Conservation (phyloP, 371 early-diverging fungal genomes). For the Mucor racemosus region DNA sequence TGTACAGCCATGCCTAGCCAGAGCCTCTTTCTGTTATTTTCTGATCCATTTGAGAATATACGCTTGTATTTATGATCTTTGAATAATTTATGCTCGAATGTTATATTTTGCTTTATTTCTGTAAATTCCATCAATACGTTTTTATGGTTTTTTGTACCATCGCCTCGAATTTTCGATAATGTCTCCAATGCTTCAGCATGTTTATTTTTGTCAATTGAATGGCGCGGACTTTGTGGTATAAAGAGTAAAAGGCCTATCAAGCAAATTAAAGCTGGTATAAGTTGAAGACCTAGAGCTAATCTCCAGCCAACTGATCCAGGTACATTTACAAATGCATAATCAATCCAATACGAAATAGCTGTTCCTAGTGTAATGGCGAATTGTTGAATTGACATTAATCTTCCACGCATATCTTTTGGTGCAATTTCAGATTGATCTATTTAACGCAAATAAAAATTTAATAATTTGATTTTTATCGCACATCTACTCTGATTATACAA, state of each 20-base stretch:
- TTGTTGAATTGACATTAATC: constrained; percentile 88
- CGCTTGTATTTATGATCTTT: constrained; percentile 33
- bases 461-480: background rate
- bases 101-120: constrained; percentile 74
- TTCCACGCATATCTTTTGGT: constrained; percentile 84
- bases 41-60: constrained; percentile 44
- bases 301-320: constrained; percentile 59
- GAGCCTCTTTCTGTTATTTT: constrained; percentile 63
- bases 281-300: constrained; percentile 47
- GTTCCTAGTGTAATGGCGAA: constrained; percentile 80
- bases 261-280: constrained; percentile 42
- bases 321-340: constrained; percentile 36
- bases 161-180: constrained; percentile 55
- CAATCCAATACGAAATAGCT: constrained; percentile 45
- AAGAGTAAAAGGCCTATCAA: constrained; percentile 28
- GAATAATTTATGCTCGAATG: constrained; percentile 73
- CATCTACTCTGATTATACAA: constrained; percentile 12
- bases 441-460: background rate
- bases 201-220: constrained; percentile 57
- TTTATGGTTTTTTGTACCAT: constrained; percentile 41
- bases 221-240: constrained; percentile 68
- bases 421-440: constrained; percentile 88
- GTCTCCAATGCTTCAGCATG: constrained; percentile 57
- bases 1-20: constrained; percentile 75
- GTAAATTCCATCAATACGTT: constrained; percentile 65